These are phyloP conservation scores for Metarhizium album DNA, from an alignment of 2,329 filamentous ascomycete genomes.

Conservation along the genomic window DNA sequence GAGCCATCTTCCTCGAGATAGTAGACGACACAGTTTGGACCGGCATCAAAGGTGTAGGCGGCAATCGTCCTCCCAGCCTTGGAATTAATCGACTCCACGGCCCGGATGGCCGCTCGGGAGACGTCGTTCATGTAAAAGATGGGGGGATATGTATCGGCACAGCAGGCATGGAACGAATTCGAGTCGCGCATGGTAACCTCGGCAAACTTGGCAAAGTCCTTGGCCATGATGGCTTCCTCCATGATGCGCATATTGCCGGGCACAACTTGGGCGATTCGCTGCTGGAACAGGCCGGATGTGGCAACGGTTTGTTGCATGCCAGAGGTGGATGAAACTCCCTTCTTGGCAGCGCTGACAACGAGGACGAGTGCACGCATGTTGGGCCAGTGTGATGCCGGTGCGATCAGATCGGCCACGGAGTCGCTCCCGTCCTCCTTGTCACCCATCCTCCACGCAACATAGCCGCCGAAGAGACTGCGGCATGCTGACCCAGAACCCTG, in stretches of 20 bases:
- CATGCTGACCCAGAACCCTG: constrained; percentile 95
- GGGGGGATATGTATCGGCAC: constrained; percentile 88
- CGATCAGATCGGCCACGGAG: constrained; percentile 79
- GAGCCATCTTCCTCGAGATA: constrained; percentile 72
- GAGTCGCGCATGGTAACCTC: constrained; percentile 92
- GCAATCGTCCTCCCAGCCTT: constrained; percentile 69
- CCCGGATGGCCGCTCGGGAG: constrained; percentile 72
- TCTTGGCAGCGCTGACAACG: constrained; percentile 88
- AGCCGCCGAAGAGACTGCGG: constrained; percentile 85
- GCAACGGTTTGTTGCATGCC: constrained; percentile 97
- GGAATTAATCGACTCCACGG: constrained; percentile 81
- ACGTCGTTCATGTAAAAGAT: constrained; percentile 99
- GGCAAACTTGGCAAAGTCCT: constrained; percentile 79
- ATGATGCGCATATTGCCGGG: constrained; percentile 75
- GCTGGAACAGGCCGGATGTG: constrained; percentile 78
- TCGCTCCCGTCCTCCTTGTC: constrained; percentile 67
- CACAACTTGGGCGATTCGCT: constrained; percentile 65
- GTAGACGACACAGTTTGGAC: constrained; percentile 94
- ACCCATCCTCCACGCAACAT: constrained; percentile 89
- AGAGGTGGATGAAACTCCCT: constrained; percentile 82
- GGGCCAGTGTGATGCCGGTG: constrained; percentile 85
- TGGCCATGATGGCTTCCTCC: constrained; percentile 66
- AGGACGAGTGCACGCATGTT: constrained; percentile 87
- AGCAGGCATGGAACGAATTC: constrained; percentile 93
- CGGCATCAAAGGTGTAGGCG: constrained; percentile 95